These are phyloP conservation scores for Verticillium dahliae DNA, from an alignment of 2,329 filamentous ascomycete genomes.

Conservation along the genomic window DNA sequence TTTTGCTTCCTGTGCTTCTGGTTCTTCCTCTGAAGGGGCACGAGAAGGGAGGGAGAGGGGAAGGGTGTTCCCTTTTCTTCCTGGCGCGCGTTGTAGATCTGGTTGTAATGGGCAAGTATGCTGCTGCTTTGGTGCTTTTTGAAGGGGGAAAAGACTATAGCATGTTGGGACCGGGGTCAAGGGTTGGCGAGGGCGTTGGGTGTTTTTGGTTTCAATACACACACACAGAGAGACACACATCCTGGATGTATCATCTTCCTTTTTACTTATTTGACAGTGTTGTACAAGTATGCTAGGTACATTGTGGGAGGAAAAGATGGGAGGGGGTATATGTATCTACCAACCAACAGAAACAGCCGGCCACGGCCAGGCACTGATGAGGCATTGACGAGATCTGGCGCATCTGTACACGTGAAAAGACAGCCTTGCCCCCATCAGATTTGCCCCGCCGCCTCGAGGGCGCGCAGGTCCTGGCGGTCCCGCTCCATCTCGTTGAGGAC, in stretches of 20 bases:
- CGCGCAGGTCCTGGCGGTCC: slow-evolving; percentile 17
- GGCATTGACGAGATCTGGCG: background rate
- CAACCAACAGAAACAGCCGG: background rate
- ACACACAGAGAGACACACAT: slow-evolving; percentile 2
- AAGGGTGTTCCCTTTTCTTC: too few species aligned
- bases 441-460: background rate
- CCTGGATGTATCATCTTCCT: slow-evolving; percentile 6
- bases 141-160: slow-evolving; percentile 8
- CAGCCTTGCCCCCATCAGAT: too few species aligned
- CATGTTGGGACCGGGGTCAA: slow-evolving; percentile 1
- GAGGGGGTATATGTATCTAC: slow-evolving; percentile 2
- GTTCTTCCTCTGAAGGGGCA: slow-evolving; percentile 50
- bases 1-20: slow-evolving; percentile 85
- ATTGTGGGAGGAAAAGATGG: background rate
- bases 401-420: background rate
- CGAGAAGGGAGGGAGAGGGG: background rate
- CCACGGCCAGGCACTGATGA: background rate
- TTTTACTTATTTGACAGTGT: too few species aligned
- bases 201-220: slow-evolving; percentile 1
- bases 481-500: slow-evolving; percentile 53
- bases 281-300: slow-evolving; percentile 10
- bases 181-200: slow-evolving; percentile 11
- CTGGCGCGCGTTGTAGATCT: background rate
- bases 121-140: background rate
- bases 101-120: background rate